Evolutionary conservation across 2,329 filamentous ascomycete genomes (phyloP).

Genomic region (Chaetoscypha palmicola): DNA sequence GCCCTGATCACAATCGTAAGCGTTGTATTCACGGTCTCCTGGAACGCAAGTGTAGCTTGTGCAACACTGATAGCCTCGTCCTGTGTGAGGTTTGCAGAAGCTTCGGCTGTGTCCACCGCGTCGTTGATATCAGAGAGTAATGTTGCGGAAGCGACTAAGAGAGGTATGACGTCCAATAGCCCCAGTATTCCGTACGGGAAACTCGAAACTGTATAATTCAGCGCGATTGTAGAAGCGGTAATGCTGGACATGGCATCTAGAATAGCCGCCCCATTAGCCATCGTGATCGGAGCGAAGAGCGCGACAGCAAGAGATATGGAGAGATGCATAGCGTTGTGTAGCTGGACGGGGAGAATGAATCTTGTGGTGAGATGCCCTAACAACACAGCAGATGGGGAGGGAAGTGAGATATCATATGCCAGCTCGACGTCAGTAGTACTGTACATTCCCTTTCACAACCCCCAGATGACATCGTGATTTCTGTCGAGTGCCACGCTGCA

Average conservation of each 20-base stretch:
- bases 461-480: too few relatives aligned
- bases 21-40: conserved; percentile 6
- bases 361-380: too few relatives aligned
- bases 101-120: conserved; percentile 33
- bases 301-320: neutral
- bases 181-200: conserved; percentile 12
- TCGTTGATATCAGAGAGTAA: conserved; percentile 36
- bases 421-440: too few relatives aligned
- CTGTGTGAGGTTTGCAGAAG: conserved; percentile 32
- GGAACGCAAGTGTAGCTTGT: conserved; percentile 25
- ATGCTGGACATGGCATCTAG: too few relatives aligned
- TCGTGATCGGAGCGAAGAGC: neutral
- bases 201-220: conserved; percentile 11
- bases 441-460: too few relatives aligned
- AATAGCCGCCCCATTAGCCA: too few relatives aligned
- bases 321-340: too few relatives aligned
- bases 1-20: conserved; percentile 17
- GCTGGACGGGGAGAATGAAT: too few relatives aligned
- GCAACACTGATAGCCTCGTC: conserved; percentile 34
- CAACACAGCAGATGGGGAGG: too few relatives aligned
- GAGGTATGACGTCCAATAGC: conserved; percentile 27
- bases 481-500: too few relatives aligned
- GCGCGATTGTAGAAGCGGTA: too few relatives aligned
- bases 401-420: too few relatives aligned
- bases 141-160: conserved; percentile 33